Conservation (phyloP, 768 basidiomycete genomes). For the Tephrocybe rancida region DNA sequence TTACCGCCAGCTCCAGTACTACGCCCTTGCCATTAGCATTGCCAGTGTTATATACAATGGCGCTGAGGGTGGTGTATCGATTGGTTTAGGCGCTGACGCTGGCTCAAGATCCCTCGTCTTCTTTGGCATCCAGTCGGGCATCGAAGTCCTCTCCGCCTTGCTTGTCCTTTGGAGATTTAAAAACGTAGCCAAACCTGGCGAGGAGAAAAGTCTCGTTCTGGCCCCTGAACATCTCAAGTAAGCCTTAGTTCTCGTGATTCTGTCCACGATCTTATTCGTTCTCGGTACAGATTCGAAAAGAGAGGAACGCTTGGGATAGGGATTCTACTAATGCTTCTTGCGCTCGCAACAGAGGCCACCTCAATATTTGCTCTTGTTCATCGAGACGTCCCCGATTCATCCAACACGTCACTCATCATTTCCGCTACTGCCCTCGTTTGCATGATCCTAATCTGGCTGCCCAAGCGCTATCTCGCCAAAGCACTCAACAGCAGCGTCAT, state of each 20-base stretch:
- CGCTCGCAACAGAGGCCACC: slow-evolving; percentile 36
- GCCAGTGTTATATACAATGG: slow-evolving; percentile 38
- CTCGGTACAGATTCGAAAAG: slow-evolving; percentile 35
- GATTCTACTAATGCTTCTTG: slow-evolving; percentile 34
- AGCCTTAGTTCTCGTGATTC: slow-evolving; percentile 1
- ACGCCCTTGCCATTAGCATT: slow-evolving; percentile 40
- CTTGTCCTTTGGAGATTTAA: slow-evolving; percentile 49
- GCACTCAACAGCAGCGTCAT: slow-evolving; percentile 47
- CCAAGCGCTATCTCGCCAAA: slow-evolving; percentile 45
- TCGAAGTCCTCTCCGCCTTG: slow-evolving; percentile 45
- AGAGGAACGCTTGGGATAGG: slow-evolving; percentile 37
- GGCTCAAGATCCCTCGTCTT: slow-evolving; percentile 47
- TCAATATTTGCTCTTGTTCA: slow-evolving; percentile 35
- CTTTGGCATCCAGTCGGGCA: slow-evolving; percentile 49
- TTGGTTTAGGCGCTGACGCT: slow-evolving; percentile 46
- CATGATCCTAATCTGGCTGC: slow-evolving; percentile 43
- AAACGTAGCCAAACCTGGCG: slow-evolving; percentile 30
- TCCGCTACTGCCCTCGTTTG: slow-evolving; percentile 39
- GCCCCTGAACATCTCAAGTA: slow-evolving; percentile 20
- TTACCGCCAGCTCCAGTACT: slow-evolving; percentile 36
- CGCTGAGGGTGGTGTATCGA: slow-evolving; percentile 41
- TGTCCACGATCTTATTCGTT: background rate
- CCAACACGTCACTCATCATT: slow-evolving; percentile 44
- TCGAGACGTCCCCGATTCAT: slow-evolving; percentile 37
- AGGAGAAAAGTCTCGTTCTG: slow-evolving; percentile 24